These are phyloP conservation scores for Caulochytrium protostelioides DNA, from an alignment of 371 early-diverging fungal species.

Conservation along the genomic window DNA sequence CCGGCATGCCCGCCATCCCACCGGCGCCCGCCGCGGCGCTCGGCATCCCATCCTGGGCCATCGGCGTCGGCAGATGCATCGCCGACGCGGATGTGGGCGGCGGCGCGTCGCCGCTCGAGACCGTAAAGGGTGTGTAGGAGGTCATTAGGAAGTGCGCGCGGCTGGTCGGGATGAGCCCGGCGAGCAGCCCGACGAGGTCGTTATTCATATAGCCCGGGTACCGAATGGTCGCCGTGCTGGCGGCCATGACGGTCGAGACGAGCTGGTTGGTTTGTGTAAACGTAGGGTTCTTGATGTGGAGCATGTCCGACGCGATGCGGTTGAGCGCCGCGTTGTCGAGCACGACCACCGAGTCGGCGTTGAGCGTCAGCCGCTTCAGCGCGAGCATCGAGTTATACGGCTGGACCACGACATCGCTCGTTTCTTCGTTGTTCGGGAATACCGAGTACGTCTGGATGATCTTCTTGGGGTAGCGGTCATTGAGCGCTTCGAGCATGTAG, in stretches of 20 bases:
- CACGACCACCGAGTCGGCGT: slow-evolving; percentile 91
- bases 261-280: slow-evolving; percentile 95
- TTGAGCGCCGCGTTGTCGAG: slow-evolving; percentile 88
- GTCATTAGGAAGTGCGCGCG: slow-evolving; percentile 94
- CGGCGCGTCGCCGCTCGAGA: neutral
- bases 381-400: slow-evolving; percentile 97
- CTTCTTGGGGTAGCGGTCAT: slow-evolving; percentile 95
- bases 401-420: slow-evolving; percentile 97
- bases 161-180: slow-evolving; percentile 85
- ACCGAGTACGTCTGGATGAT: slow-evolving; percentile 95
- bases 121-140: slow-evolving; percentile 91
- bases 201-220: slow-evolving; percentile 99
- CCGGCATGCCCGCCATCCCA: too few species aligned
- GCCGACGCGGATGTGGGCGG: too few species aligned
- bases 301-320: slow-evolving; percentile 75
- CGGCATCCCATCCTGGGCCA: too few species aligned
- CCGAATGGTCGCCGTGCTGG: slow-evolving; percentile 91
- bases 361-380: slow-evolving; percentile 68
- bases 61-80: neutral
- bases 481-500: slow-evolving; percentile 61
- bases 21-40: too few species aligned
- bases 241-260: slow-evolving; percentile 94
- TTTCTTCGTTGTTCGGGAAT: slow-evolving; percentile 95
- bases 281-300: slow-evolving; percentile 80
- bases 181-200: slow-evolving; percentile 83